Base-by-base conservation (phyloP, 164 flowering plant species). In the Umbellularia californica region DNA sequence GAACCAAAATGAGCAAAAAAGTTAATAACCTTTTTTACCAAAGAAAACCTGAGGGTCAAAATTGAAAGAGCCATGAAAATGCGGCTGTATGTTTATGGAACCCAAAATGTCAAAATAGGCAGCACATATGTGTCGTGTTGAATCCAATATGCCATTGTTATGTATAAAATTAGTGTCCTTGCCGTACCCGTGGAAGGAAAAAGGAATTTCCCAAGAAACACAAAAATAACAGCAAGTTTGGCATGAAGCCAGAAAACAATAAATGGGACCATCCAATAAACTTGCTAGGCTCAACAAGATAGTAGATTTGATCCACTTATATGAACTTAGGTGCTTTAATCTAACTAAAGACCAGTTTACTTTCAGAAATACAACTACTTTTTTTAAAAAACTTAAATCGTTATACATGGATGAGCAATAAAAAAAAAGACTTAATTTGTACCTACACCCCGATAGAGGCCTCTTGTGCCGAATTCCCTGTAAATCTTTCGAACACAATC, bases 401-500 rank as follows among this genome's bases (percentile, higher is more conserved):
- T 64, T 25, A 13, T 23, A 22, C 28, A 64, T 24, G n/a, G 20
- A 41, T 41, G 47, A 41, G 47, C 47, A 41, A 41, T 41, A 64
- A 25, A 23, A 24, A 24, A 62, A 50, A 24, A 72, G 62, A 15
- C 35, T 5, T 30, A 17, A 62, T 70, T 58, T 24, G 24, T 82
- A 94, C 98, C 99, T 68, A 86, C 97, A 27, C 99, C 99, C 23
- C 98, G 94, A 80, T 96, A 96, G 74, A 96, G 90, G 35, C 98
- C 97, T 80, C 88, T 86, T 7, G 86, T 1, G 50, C 99, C 98
- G 62, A 90, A 83, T 51, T 89, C 90, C 77, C 70, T 91, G 72
- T 83, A 88, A 47, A 93, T 94, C 82, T 83, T 91, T 14, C 86
- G 77, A 77, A 92, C 90, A 84, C 98, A 93, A 83, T 96, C 97